Percentiles rank a stretch among this genome's conserved stretches.
Evolutionary conservation across 1,139 yeast genomes (phyloP).

Genomic region (Lodderomyces margitis): DNA sequence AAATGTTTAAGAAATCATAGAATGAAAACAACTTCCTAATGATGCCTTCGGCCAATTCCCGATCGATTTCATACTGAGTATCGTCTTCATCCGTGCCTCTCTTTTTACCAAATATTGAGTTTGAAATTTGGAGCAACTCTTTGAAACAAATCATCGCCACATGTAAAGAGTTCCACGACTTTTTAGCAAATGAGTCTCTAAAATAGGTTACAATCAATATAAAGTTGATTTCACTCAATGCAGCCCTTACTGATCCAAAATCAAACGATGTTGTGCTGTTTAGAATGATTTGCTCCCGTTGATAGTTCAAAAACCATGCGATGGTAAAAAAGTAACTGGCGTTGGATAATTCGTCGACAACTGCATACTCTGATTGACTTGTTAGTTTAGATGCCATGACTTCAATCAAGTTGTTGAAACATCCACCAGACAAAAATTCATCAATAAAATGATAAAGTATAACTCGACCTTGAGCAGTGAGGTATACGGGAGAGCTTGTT

Average conservation of each 20-base stretch:
- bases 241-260: slow-evolving; percentile 65
- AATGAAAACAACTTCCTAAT: slow-evolving; percentile 57
- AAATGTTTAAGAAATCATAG: slow-evolving; percentile 57
- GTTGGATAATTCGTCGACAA: slow-evolving; percentile 36
- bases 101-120: slow-evolving; percentile 47
- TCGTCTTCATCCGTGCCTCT: slow-evolving; percentile 39
- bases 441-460: slow-evolving; percentile 51
- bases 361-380: slow-evolving; percentile 30
- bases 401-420: slow-evolving; percentile 66
- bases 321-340: slow-evolving; percentile 57
- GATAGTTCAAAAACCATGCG: slow-evolving; percentile 65
- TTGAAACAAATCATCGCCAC: slow-evolving; percentile 70
- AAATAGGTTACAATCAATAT: slow-evolving; percentile 57
- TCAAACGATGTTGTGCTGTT: slow-evolving; percentile 30
- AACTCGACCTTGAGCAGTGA: slow-evolving; percentile 27
- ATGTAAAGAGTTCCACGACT: slow-evolving; percentile 59
- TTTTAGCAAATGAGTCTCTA: slow-evolving; percentile 50
- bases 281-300: slow-evolving; percentile 26
- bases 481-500: slow-evolving; percentile 25
- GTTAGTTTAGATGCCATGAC: slow-evolving; percentile 15
- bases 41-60: slow-evolving; percentile 49
- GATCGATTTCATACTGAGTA: slow-evolving; percentile 47
- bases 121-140: slow-evolving; percentile 59
- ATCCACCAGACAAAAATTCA: slow-evolving; percentile 61
- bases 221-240: slow-evolving; percentile 64